These are phyloP conservation scores for Fraxinus latifolia DNA, from an alignment of 305 asterid genomes.

Conservation along the genomic window DNA sequence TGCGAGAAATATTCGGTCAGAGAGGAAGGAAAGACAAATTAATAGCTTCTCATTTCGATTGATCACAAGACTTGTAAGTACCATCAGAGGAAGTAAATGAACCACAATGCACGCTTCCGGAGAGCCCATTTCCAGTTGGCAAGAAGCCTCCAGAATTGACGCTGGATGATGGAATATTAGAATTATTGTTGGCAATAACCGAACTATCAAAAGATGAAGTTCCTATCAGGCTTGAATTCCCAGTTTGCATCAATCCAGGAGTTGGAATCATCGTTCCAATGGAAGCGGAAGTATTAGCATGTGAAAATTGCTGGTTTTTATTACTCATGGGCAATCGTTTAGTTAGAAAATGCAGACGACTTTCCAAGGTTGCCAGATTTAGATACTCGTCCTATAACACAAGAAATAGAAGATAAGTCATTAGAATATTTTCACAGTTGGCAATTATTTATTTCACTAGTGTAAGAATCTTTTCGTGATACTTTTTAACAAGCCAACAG, in stretches of 20 bases:
- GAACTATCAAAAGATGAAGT: slow-evolving; percentile 59
- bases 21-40: slow-evolving; percentile 8
- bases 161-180: slow-evolving; percentile 54
- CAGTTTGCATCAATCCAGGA: slow-evolving; percentile 83
- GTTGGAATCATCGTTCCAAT: slow-evolving; percentile 93
- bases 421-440: not conserved
- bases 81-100: slow-evolving; percentile 42
- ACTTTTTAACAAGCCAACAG: not conserved
- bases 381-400: slow-evolving; percentile 74
- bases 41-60: not conserved
- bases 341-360: slow-evolving; percentile 60
- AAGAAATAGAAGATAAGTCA: slow-evolving; percentile 17
- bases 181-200: slow-evolving; percentile 38
- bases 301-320: slow-evolving; percentile 66
- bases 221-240: slow-evolving; percentile 50
- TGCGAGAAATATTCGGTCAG: slow-evolving; percentile 28
- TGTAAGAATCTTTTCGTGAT: slow-evolving; percentile 1
- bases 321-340: slow-evolving; percentile 50
- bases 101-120: slow-evolving; percentile 38
- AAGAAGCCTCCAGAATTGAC: slow-evolving; percentile 58
- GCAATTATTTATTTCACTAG: slow-evolving; percentile 16
- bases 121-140: slow-evolving; percentile 41
- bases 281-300: slow-evolving; percentile 57
- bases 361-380: slow-evolving; percentile 68
- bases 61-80: slow-evolving; percentile 16